phyloP scores from a whole-genome alignment of 2,329 filamentous ascomycete species.

The Calcarisporium arbuscula region DNA sequence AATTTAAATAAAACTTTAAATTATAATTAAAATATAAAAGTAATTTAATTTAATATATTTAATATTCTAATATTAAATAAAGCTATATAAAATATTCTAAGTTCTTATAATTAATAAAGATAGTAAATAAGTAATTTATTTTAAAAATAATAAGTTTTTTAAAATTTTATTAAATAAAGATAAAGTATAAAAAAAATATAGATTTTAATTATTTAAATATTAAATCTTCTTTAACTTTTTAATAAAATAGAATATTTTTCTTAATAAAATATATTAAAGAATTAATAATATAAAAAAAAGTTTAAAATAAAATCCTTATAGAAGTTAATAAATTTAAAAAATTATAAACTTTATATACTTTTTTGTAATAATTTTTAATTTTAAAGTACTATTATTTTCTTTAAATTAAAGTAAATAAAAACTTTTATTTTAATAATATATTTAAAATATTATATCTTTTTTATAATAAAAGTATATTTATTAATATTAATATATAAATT shows the following conservation, averaged over 20 bases:
- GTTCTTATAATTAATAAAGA: conserved; percentile 9
- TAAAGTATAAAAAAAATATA: not conserved
- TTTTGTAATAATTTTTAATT: conserved; percentile 2
- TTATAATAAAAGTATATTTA: conserved; percentile 2
- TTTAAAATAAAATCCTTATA: conserved; percentile 10
- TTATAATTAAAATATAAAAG: too few relatives aligned
- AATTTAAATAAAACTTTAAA: conserved; percentile 2
- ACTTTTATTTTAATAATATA: too few relatives aligned
- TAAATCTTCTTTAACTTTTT: not conserved
- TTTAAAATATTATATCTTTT: conserved; percentile 4
- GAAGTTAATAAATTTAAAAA: conserved; percentile 9
- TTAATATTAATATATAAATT: not conserved
- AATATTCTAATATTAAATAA: too few relatives aligned
- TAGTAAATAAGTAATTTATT: conserved; percentile 5
- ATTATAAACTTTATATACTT: conserved; percentile 6
- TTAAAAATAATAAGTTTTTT: conserved; percentile 2
- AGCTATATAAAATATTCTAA: conserved; percentile 9
- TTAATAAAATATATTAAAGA: conserved; percentile 2
- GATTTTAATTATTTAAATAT: not conserved
- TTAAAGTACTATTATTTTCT: conserved; percentile 2
- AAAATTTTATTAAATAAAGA: not conserved
- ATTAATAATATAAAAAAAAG: conserved; percentile 5
- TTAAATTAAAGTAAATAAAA: not conserved
- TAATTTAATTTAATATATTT: too few relatives aligned
- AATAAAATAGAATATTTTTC: too few relatives aligned